Conservation (phyloP, 2,329 filamentous ascomycete species). For the Fusarium albosuccineum region DNA sequence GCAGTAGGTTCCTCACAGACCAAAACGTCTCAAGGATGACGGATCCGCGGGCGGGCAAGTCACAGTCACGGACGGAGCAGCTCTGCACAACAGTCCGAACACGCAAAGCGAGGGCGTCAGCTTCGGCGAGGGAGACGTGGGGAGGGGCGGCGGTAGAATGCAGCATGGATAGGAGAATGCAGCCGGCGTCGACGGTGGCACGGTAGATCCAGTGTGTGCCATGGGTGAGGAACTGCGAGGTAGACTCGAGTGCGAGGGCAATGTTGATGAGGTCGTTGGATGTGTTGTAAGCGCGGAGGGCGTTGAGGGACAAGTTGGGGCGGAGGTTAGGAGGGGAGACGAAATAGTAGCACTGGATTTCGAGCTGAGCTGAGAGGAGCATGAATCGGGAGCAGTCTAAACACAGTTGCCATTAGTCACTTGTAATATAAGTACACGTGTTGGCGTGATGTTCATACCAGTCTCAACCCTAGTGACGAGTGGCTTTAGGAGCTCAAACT, state of each 20-base stretch:
- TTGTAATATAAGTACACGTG: no score
- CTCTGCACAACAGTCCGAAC: slow-evolving; percentile 54
- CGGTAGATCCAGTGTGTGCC: slow-evolving; percentile 65
- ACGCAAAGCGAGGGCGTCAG: slow-evolving; percentile 48
- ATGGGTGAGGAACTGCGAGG: slow-evolving; percentile 58
- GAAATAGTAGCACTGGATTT: slow-evolving; percentile 67
- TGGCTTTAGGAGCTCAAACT: slow-evolving; percentile 63
- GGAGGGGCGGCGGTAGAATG: slow-evolving; percentile 57
- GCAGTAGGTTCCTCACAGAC: slow-evolving; percentile 55
- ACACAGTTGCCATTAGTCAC: background rate
- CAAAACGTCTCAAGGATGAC: slow-evolving; percentile 65
- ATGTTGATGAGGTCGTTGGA: slow-evolving; percentile 60
- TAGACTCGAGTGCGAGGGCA: slow-evolving; percentile 58
- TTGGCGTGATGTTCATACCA: slow-evolving; percentile 48
- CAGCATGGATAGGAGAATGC: slow-evolving; percentile 60
- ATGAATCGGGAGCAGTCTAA: slow-evolving; percentile 63
- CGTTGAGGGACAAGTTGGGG: slow-evolving; percentile 57
- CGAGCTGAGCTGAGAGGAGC: slow-evolving; percentile 62
- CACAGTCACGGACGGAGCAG: slow-evolving; percentile 62
- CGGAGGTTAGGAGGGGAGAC: slow-evolving; percentile 57
- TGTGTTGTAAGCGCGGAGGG: slow-evolving; percentile 63
- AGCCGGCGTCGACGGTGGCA: slow-evolving; percentile 59
- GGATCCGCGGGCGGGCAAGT: slow-evolving; percentile 60
- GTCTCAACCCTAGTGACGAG: slow-evolving; percentile 61
- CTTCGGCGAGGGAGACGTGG: slow-evolving; percentile 49